phyloP scores from a whole-genome alignment of 176 grass and related monocot genomes.

The Oryza glumipatula region DNA sequence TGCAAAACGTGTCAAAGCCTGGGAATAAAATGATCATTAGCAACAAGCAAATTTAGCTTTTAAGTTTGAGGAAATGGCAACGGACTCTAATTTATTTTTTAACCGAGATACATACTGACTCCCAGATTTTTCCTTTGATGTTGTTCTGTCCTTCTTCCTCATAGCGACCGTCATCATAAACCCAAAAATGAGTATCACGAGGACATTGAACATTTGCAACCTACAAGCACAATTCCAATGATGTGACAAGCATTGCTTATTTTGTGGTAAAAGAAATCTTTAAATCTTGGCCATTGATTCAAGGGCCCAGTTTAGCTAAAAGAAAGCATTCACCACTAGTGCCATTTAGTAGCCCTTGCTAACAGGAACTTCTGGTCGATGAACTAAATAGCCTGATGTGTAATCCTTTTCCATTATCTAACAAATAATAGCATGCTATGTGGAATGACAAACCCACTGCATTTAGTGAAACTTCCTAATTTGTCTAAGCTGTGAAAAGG shows the following conservation, averaged over 20 bases:
- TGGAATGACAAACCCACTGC: neutral
- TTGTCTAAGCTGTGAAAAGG: neutral
- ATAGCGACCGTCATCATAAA: constrained; percentile 88
- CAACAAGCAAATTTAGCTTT: constrained; percentile 16
- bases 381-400: neutral
- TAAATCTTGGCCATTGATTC: neutral
- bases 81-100: constrained; percentile 18
- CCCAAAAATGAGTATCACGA: constrained; percentile 97
- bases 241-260: constrained; percentile 4
- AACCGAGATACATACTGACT: constrained; percentile 72
- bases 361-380: neutral
- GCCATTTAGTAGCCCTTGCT: neutral
- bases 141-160: constrained; percentile 99
- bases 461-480: constrained; percentile 5
- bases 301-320: constrained; percentile 19
- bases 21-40: constrained; percentile 21
- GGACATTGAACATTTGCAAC: constrained; percentile 90
- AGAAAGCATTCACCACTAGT: neutral
- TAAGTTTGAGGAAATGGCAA: constrained; percentile 16
- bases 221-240: constrained; percentile 47
- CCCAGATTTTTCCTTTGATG: constrained; percentile 94
- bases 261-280: neutral
- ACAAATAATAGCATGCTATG: neutral
- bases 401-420: neutral
- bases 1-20: constrained; percentile 77